phyloP scores from a whole-genome alignment of 2,329 filamentous ascomycete genomes.

The Monilinia laxa region DNA sequence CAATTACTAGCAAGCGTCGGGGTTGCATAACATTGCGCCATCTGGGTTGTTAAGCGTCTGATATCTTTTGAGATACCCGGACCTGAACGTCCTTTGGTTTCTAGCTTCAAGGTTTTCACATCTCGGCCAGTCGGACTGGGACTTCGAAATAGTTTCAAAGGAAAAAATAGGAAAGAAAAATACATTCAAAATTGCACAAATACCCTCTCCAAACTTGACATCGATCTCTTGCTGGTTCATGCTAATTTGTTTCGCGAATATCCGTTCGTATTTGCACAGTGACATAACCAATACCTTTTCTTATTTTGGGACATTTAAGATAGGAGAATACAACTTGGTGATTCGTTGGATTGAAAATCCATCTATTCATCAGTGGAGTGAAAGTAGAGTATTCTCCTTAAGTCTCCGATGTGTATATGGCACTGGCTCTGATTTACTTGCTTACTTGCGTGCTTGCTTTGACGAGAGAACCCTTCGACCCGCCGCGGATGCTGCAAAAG shows the following conservation, averaged over 20 bases:
- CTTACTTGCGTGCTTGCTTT: constrained; percentile 12
- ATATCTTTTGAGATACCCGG: constrained; percentile 20
- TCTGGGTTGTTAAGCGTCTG: neutral
- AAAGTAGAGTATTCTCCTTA: neutral
- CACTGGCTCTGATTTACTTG: neutral
- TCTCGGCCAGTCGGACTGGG: constrained; percentile 4
- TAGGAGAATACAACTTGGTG: neutral
- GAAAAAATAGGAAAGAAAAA: constrained; percentile 9
- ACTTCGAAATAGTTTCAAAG: constrained; percentile 8
- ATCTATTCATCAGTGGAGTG: neutral
- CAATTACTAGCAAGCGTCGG: neutral
- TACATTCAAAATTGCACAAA: constrained; percentile 14
- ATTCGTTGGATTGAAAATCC: neutral
- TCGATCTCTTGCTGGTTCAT: neutral
- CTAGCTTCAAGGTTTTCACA: constrained; percentile 1
- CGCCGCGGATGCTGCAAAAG: constrained; percentile 4
- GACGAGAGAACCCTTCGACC: neutral
- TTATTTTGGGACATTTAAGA: neutral
- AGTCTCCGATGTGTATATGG: neutral
- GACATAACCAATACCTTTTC: neutral
- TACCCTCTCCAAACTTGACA: neutral
- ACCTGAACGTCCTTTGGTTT: constrained; percentile 14
- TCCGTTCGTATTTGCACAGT: neutral
- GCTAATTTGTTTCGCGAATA: neutral
- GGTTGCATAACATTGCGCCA: constrained; percentile 3